Percentiles rank a stretch among this genome's conserved stretches.
These are phyloP conservation scores for Oenanthe javanica DNA, from an alignment of 140 eudicot species.

Conservation along the genomic window DNA sequence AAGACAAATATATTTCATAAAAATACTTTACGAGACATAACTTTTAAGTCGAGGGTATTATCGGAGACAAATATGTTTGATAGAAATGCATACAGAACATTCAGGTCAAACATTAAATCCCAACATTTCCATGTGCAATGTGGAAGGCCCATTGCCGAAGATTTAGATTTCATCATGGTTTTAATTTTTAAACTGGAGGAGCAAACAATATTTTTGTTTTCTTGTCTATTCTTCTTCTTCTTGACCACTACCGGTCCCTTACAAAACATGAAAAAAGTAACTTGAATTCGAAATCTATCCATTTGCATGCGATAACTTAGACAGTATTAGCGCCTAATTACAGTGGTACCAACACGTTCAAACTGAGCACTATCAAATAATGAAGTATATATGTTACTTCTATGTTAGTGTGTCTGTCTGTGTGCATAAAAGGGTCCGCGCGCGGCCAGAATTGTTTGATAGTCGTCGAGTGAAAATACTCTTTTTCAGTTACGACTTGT, in stretches of 20 bases:
- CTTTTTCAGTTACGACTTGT: background rate
- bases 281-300: too few species aligned
- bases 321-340: too few species aligned
- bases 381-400: background rate
- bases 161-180: background rate
- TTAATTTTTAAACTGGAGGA: background rate
- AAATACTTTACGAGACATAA: too few species aligned
- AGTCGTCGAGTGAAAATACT: too few species aligned
- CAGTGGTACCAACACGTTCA: background rate
- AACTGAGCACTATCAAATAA: too few species aligned
- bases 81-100: background rate
- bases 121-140: constrained; percentile 10
- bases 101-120: background rate
- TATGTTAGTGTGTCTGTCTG: too few species aligned
- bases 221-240: background rate
- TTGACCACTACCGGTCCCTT: background rate
- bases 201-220: background rate
- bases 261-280: background rate
- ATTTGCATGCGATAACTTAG: too few species aligned
- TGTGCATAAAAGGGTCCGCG: too few species aligned
- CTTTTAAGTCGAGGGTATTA: too few species aligned
- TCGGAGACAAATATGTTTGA: too few species aligned
- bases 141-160: background rate
- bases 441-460: too few species aligned
- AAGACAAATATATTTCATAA: too few species aligned